Base-by-base conservation (phyloP, 192 early-diverging fungal genomes). In the Coemansia erecta region DNA sequence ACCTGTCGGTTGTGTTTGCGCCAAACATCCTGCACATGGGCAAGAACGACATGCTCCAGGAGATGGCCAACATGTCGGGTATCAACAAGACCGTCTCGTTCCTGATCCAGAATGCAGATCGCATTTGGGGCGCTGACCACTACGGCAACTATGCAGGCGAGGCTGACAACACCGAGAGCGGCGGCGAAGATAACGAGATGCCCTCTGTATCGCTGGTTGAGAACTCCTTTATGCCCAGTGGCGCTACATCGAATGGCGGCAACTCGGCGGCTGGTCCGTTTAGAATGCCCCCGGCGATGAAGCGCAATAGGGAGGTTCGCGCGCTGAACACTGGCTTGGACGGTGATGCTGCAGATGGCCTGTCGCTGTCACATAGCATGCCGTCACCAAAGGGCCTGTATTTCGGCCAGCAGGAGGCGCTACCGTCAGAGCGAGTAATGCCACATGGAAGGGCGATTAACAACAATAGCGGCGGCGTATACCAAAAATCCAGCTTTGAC, bases 1-100 rank as follows among this genome's bases (percentile, higher is more conserved):
- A 97, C 53, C 69, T 98, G 51, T 85, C 92, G 19, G 93, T 96
- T 35, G 92, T 98, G 23, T 96, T 98, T 88, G 94, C 88, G 5
- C 93, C 92, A 11, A 95, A 90, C 6, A 64, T 98, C 24, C 66
- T 92, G 78, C 84, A 85, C 13, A 84, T 85, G 73, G 79, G 68
- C 12, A 79, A 74, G 42, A 52, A 43, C 45, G 61, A 88, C 53
- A 61, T 86, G 26, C 70, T 77, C 15, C 67, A 69, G 17, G 89
- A 90, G 62, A 83, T 92, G 58, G 56, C 83, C 40, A 88, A 92
- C 52, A 92, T 90, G 87, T 80, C 80, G 10, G 82, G 78, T 40
- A 90, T 87, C 57, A 92, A 89, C 73, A 68, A 83, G 45, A 82
- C 81, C 0, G 85, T 92, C 26, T 86, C 88, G 58, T 89, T 85